These are phyloP conservation scores for Yarrowia galli DNA, from an alignment of 1,139 yeast genomes.

Conservation along the genomic window DNA sequence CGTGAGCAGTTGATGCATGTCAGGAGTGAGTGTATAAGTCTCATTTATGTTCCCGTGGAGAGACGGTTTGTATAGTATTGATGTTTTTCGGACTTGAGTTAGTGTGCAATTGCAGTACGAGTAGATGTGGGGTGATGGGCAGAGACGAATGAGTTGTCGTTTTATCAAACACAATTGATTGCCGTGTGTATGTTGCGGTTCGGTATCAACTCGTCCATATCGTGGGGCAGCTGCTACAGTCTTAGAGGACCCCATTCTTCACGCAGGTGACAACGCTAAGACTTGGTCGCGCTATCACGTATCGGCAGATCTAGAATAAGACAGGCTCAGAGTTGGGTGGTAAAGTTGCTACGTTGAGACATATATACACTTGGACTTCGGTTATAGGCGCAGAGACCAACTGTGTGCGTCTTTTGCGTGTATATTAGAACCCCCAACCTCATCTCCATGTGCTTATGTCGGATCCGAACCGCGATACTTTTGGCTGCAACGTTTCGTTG, in stretches of 20 bases:
- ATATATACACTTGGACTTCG: background rate
- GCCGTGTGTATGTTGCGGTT: too few relatives aligned
- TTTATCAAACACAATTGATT: too few relatives aligned
- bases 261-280: too few relatives aligned
- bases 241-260: too few relatives aligned
- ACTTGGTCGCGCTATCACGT: background rate
- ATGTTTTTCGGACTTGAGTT: slow-evolving; percentile 22
- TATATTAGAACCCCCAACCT: too few relatives aligned
- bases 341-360: background rate
- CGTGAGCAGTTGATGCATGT: slow-evolving; percentile 10
- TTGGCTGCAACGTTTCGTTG: background rate
- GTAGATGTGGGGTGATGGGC: too few relatives aligned
- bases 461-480: slow-evolving; percentile 26
- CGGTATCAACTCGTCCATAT: too few relatives aligned
- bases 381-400: background rate
- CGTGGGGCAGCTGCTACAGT: too few relatives aligned
- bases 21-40: background rate
- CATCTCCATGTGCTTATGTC: background rate
- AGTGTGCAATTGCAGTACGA: background rate
- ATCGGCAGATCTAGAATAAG: slow-evolving; percentile 2
- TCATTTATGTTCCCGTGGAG: background rate
- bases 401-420: too few relatives aligned
- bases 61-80: slow-evolving; percentile 16
- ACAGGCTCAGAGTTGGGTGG: slow-evolving; percentile 1
- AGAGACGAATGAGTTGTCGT: too few relatives aligned